These are phyloP conservation scores for Aspergillus cejpii DNA, from an alignment of 2,329 filamentous ascomycete genomes.

Conservation along the genomic window DNA sequence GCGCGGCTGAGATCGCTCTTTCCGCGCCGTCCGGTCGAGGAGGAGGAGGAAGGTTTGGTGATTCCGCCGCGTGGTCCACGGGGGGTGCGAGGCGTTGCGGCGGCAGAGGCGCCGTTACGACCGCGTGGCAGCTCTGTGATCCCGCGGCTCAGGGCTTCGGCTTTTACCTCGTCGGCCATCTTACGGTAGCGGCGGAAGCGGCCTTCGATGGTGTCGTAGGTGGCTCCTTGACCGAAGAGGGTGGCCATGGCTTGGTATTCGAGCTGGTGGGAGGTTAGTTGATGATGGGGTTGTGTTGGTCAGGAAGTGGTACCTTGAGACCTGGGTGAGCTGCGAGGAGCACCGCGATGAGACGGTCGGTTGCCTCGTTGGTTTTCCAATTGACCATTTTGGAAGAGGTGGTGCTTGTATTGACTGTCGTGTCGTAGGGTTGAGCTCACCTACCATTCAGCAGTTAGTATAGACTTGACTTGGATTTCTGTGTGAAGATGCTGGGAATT, in stretches of 20 bases:
- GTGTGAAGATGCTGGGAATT: neutral
- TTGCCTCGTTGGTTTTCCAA: constrained; percentile 23
- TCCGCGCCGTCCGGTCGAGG: neutral
- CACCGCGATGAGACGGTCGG: constrained; percentile 23
- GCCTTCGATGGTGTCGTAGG: constrained; percentile 45
- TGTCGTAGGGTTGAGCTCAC: no score
- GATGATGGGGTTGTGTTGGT: neutral
- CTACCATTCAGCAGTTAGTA: neutral
- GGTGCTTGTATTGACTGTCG: neutral
- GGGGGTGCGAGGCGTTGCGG: constrained; percentile 12
- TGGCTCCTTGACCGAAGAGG: constrained; percentile 43
- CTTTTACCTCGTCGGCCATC: constrained; percentile 31
- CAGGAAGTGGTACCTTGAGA: constrained; percentile 17
- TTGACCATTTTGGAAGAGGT: constrained; percentile 23
- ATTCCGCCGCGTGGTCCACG: constrained; percentile 13
- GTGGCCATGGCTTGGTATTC: constrained; percentile 41
- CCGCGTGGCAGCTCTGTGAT: constrained; percentile 11
- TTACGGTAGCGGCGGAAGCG: constrained; percentile 44
- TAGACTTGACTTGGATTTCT: neutral
- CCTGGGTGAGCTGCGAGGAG: constrained; percentile 25
- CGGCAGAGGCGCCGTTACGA: constrained; percentile 2
- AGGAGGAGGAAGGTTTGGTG: constrained; percentile 11
- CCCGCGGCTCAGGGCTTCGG: constrained; percentile 17
- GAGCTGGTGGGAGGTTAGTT: constrained; percentile 29
- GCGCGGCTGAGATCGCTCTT: neutral